Percentiles rank a stretch among this genome's conserved stretches.
These are phyloP conservation scores for Sclerotinia nivalis DNA, from an alignment of 2,329 filamentous ascomycete genomes.

Conservation along the genomic window DNA sequence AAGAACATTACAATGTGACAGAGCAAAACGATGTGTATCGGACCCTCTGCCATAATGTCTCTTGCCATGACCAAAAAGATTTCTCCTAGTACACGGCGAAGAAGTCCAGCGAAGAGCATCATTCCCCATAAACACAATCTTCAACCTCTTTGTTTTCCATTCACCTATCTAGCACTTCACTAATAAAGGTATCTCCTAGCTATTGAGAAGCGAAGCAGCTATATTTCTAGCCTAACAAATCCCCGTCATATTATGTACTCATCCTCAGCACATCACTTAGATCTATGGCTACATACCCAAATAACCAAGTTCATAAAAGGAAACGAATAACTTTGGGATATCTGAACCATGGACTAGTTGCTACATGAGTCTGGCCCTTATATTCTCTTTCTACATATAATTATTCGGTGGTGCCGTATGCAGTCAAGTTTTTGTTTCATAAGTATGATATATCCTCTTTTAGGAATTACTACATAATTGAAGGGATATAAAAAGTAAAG, in stretches of 20 bases:
- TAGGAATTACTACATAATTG: neutral
- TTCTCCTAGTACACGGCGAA: neutral
- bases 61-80: conserved; percentile 10
- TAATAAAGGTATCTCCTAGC: neutral
- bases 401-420: neutral
- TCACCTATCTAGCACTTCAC: conserved; percentile 27
- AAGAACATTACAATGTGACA: neutral
- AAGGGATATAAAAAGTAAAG: no score
- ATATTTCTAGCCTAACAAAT: neutral
- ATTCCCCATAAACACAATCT: conserved; percentile 18
- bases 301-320: no score
- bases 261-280: neutral
- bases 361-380: neutral
- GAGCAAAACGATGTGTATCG: neutral
- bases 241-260: no score
- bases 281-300: neutral
- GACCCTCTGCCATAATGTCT: neutral
- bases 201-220: neutral
- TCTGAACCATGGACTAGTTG: neutral
- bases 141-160: conserved; percentile 28
- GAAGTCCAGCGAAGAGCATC: neutral
- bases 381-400: neutral
- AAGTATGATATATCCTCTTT: neutral
- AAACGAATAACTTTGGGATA: neutral
- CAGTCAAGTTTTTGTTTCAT: neutral